phyloP scores from a whole-genome alignment of 306 rosid species.

The Inga oerstediana region DNA sequence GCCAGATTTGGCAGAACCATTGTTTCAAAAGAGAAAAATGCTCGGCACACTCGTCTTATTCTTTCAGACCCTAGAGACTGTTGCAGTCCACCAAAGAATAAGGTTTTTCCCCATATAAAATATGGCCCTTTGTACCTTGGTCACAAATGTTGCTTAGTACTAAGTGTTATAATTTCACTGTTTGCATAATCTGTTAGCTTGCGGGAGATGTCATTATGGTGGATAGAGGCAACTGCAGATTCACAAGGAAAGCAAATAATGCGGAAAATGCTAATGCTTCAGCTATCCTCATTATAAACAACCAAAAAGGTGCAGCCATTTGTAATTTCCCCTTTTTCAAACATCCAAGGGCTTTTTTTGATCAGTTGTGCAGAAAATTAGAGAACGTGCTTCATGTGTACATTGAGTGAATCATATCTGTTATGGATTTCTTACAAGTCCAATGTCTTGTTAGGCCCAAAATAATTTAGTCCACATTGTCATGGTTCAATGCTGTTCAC shows the following conservation, averaged over 20 bases:
- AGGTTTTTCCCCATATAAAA: conserved; percentile 55
- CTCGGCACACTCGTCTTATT: conserved; percentile 66
- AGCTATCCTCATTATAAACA: conserved; percentile 89
- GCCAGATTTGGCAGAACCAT: conserved; percentile 92
- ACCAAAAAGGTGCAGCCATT: conserved; percentile 67
- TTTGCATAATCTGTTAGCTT: conserved; percentile 55
- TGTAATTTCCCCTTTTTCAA: background rate
- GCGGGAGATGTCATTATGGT: conserved; percentile 93
- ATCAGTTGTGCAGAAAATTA: background rate
- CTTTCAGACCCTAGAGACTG: conserved; percentile 92
- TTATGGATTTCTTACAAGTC: background rate
- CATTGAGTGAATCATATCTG: conserved; percentile 24
- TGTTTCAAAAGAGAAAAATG: conserved; percentile 94
- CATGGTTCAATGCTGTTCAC: background rate
- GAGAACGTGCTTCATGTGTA: conserved; percentile 12
- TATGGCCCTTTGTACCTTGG: conserved; percentile 26
- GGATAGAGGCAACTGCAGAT: conserved; percentile 91
- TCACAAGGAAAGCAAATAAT: conserved; percentile 79
- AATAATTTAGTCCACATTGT: background rate
- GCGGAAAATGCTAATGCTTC: conserved; percentile 96
- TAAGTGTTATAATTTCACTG: conserved; percentile 14
- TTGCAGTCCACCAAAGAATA: conserved; percentile 69
- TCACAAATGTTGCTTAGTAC: conserved; percentile 16
- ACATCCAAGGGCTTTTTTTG: too few relatives aligned
- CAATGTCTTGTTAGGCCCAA: background rate